Evolutionary conservation across 1,284 basidiomycete genomes (phyloP), one percentile per base, ranked within the genome.

Genomic region (Ustilago shanxiensis): DNA sequence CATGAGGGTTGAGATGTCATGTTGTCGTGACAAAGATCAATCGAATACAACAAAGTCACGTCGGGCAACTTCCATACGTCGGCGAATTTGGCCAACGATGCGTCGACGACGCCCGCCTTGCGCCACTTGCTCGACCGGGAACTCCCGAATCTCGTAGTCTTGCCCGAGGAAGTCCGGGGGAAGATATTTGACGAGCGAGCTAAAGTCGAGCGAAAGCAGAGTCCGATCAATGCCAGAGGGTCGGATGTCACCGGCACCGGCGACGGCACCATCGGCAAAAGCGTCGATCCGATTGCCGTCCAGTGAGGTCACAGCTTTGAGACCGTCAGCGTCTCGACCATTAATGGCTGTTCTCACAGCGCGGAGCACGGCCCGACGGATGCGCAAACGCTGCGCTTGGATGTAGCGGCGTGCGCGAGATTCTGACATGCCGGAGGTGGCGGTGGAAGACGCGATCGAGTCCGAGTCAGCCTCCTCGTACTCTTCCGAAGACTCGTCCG

Each of bases 41-140:
- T 70, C 69, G 55, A 81, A 85, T 11, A 83, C 80, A 20, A 85
- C 82, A 60, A 85, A 79, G 29, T 85, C 81, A 33, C 83, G 54
- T 22, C 82, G 64, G 0, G 80, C 79, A 13, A 85, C 73, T 60
- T 85, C 80, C 67, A 85, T 80, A 11, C 82, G 63, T 11, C 84
- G 62, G 3, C 83, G 68, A 45, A 85, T 71, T 39, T 83, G 73
- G 3, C 79, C 81, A 10, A 85, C 73, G 18, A 84, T 64, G 29
- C 84, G 65, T 51, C 73, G 72, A 14, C 79, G 68, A 20, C 82
- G 72, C 22, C 75, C 75, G 20, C 79, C 81, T 51, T 69, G 71
- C 4, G 65, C 79, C 20, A 74, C 77, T 29, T 80, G 72, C 55
- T 85, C 84, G 9, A 85, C 83, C 11, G 79, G 80, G 50, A 80